Conservation (phyloP, 345 rosid genomes). For the Eucalyptus albens region DNA sequence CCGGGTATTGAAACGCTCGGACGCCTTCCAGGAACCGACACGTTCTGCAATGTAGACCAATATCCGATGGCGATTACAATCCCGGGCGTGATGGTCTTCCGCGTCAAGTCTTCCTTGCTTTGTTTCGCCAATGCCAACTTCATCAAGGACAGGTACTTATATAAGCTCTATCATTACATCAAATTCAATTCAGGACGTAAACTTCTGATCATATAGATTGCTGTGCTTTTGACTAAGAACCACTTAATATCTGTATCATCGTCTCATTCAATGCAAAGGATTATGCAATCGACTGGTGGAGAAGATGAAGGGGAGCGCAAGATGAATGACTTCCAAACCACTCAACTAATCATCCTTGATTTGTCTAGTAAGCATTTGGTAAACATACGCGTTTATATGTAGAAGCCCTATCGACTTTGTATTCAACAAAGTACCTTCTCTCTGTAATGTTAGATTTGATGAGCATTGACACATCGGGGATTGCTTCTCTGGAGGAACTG, state of each 20-base stretch:
- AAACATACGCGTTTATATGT: not conserved
- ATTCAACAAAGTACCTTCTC: not conserved
- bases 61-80: slow-evolving; percentile 66
- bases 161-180: not conserved
- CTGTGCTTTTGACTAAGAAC: not conserved
- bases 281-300: slow-evolving; percentile 26
- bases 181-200: not conserved
- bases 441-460: slow-evolving; percentile 27
- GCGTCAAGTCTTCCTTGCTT: slow-evolving; percentile 67
- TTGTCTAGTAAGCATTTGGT: slow-evolving; percentile 56
- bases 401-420: not conserved
- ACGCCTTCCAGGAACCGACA: slow-evolving; percentile 48
- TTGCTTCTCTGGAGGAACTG: slow-evolving; percentile 59
- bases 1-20: slow-evolving; percentile 74
- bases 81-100: slow-evolving; percentile 41
- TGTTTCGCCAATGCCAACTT: slow-evolving; percentile 88
- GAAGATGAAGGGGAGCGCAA: slow-evolving; percentile 23
- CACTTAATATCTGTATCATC: not conserved
- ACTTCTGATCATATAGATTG: not conserved
- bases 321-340: slow-evolving; percentile 4
- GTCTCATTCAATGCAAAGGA: slow-evolving; percentile 13
- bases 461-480: slow-evolving; percentile 76
- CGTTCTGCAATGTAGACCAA: slow-evolving; percentile 48
- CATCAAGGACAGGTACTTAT: slow-evolving; percentile 44
- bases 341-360: slow-evolving; percentile 62